Percentiles rank a stretch among this genome's conserved stretches.
These are phyloP conservation scores for Fusarium sp. DNA, from an alignment of 2,329 filamentous ascomycete genomes.

Conservation along the genomic window DNA sequence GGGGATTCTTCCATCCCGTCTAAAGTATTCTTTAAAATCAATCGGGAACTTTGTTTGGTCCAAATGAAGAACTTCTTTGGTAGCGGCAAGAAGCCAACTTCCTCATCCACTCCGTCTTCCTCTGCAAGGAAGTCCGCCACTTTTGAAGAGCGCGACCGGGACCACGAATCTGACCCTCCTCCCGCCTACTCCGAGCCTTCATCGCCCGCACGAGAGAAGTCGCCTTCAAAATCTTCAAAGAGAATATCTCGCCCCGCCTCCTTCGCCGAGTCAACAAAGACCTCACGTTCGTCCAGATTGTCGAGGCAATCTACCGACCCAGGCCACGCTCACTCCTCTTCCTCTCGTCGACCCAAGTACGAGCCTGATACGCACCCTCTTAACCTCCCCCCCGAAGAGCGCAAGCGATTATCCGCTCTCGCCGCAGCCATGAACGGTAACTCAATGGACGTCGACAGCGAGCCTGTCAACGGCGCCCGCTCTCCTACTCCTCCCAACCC, in stretches of 20 bases:
- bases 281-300: constrained; percentile 60
- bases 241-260: constrained; percentile 53
- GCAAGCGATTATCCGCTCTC: constrained; percentile 79
- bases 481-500: constrained; percentile 64
- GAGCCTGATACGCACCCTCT: constrained; percentile 85
- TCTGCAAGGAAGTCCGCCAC: constrained; percentile 59
- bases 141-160: constrained; percentile 53
- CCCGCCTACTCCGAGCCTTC: constrained; percentile 53
- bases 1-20: constrained; percentile 43
- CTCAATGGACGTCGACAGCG: constrained; percentile 83
- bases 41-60: constrained; percentile 45
- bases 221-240: constrained; percentile 52
- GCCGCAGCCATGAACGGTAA: constrained; percentile 70
- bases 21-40: constrained; percentile 27
- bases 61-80: constrained; percentile 67
- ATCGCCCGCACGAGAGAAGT: constrained; percentile 56
- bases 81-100: constrained; percentile 57
- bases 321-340: constrained; percentile 57
- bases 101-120: constrained; percentile 36
- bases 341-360: constrained; percentile 65
- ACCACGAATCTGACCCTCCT: constrained; percentile 52
- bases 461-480: constrained; percentile 63
- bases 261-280: constrained; percentile 50
- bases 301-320: constrained; percentile 65
- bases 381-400: constrained; percentile 90